phyloP scores from a whole-genome alignment of 176 grass and related monocot species.

The Eleusine indica region DNA sequence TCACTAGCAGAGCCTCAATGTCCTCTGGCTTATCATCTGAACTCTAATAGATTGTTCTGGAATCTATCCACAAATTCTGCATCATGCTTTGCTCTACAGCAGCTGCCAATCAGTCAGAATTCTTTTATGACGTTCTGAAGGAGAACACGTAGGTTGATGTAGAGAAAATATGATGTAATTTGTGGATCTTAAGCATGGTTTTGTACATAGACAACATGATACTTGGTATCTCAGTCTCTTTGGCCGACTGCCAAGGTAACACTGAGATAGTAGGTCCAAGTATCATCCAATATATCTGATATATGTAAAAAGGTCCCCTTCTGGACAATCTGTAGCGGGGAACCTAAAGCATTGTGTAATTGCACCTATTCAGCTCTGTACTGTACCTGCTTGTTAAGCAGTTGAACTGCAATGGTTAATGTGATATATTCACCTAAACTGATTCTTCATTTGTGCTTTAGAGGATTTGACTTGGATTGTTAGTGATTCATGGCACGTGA shows the following conservation, averaged over 20 bases:
- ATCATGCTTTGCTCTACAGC: not conserved
- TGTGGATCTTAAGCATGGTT: slow-evolving; percentile 34
- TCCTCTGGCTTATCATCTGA: slow-evolving; percentile 63
- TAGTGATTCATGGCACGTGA: not conserved
- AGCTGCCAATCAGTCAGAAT: not conserved
- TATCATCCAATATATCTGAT: slow-evolving; percentile 30
- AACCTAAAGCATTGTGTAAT: slow-evolving; percentile 31
- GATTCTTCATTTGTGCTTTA: not conserved
- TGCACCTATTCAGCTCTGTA: slow-evolving; percentile 53
- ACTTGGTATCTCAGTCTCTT: slow-evolving; percentile 36
- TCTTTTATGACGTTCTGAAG: not conserved
- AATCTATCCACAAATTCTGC: not conserved
- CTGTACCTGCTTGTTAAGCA: slow-evolving; percentile 39
- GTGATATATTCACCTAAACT: not conserved
- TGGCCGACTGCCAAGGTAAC: not conserved
- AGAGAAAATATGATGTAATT: not conserved
- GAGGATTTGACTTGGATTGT: not conserved
- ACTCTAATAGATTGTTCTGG: slow-evolving; percentile 23
- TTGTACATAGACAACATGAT: slow-evolving; percentile 51
- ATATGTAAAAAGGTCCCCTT: slow-evolving; percentile 8
- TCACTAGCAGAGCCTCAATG: slow-evolving; percentile 72
- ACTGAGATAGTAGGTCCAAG: slow-evolving; percentile 31
- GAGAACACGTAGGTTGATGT: not conserved
- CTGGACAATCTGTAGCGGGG: slow-evolving; percentile 30
- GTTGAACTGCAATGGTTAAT: slow-evolving; percentile 41